These are phyloP conservation scores for Pichia terricola DNA, from an alignment of 1,139 yeast species.

Conservation along the genomic window DNA sequence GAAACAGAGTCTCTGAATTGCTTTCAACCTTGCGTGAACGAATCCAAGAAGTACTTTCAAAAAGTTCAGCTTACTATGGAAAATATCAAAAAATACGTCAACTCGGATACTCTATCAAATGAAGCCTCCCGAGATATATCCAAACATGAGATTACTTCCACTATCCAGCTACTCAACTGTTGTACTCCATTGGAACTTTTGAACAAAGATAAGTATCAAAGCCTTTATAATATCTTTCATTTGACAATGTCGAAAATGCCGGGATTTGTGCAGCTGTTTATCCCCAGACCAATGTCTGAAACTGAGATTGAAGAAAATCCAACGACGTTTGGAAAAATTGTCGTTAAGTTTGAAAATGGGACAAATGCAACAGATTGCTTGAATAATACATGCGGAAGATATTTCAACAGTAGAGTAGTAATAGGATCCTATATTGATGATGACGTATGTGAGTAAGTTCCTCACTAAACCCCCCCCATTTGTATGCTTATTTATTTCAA, in stretches of 20 bases:
- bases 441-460: slow-evolving; percentile 28
- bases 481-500: neutral
- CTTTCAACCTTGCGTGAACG: slow-evolving; percentile 26
- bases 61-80: slow-evolving; percentile 13
- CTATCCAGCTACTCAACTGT: slow-evolving; percentile 56
- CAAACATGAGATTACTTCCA: slow-evolving; percentile 38
- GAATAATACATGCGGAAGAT: slow-evolving; percentile 55
- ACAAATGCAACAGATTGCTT: slow-evolving; percentile 51
- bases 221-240: slow-evolving; percentile 43
- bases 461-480: neutral
- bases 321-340: slow-evolving; percentile 66
- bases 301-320: slow-evolving; percentile 34
- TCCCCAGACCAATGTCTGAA: slow-evolving; percentile 59
- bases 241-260: slow-evolving; percentile 48
- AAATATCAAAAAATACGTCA: slow-evolving; percentile 12
- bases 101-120: slow-evolving; percentile 1
- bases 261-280: slow-evolving; percentile 40
- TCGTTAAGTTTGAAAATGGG: slow-evolving; percentile 49
- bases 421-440: slow-evolving; percentile 57
- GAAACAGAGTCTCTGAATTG: slow-evolving; percentile 15
- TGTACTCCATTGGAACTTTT: slow-evolving; percentile 56
- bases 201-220: slow-evolving; percentile 40
- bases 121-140: slow-evolving; percentile 8
- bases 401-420: slow-evolving; percentile 62
- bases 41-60: slow-evolving; percentile 20